Evolutionary conservation across 768 basidiomycete genomes (phyloP), one percentile per base, ranked within the genome.

Genomic region (Tubosaeta sp.): DNA sequence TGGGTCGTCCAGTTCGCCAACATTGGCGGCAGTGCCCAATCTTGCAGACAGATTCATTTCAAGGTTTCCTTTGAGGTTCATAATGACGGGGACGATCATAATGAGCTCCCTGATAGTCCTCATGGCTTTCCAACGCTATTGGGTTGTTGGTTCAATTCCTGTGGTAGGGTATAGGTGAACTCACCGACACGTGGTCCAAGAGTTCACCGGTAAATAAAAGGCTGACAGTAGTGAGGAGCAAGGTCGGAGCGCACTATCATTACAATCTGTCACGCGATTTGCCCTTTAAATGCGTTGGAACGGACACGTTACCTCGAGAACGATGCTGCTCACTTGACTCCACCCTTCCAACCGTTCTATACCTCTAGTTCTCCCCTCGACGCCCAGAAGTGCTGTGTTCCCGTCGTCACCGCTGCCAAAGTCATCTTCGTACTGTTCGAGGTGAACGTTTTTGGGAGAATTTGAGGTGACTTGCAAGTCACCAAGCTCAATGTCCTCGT

Each of bases 11-110:
- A 99, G 83, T 55, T 93, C 84, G 41, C 95, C 95, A 46, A 95
- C 85, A 59, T 97, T 97, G 6, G 95, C 89, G 1, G 94, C 88
- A 0, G 97, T 99, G 1, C 90, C 88, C n/a, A 99, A 78, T 13
- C 95, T 82, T 1, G 97, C 93, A 4, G 94, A 95, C 7, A 99
- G 84, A 58, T 97, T 97, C 95, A 98, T 98, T 70, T 98, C 97
- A 34, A 98, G 80, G 64, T 99, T 92, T n/a, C 95, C 97, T 63
- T 97, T 97, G 51, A 99, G 81, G 61, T 98, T 98, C 57, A 92
- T 80, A 17, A 98, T 75, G 55, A 95, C 93, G 11, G 95, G 95
- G 4, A 97, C 85, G 48, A 98, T 91, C 77, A 98, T 92, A 60
- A 98, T 93, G 50, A 98, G 84, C 66, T 98, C 94, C 74, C 97